Evolutionary conservation across 2,329 filamentous ascomycete species (phyloP), one percentile per base, ranked within the genome.

Genomic region (Exophiala aquamarina): DNA sequence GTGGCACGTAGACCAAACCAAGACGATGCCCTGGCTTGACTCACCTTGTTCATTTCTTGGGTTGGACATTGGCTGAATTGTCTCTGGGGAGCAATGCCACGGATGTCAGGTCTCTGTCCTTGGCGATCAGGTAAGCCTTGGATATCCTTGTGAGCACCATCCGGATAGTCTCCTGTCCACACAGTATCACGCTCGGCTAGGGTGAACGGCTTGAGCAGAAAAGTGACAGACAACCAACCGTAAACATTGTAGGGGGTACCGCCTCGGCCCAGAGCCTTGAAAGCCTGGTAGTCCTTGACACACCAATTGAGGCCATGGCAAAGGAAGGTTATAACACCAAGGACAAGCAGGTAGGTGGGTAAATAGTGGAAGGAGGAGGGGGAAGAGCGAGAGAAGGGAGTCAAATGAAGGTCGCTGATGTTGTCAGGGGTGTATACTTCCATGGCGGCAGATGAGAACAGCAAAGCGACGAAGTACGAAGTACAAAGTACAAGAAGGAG

Each of bases 31-130:
- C n/a, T n/a, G 33, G n/a, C 17, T 26, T 15, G 34, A 39, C 52
- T 44, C 26, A 55, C 52, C 43, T 28, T 15, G 18, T 52, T 83
- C 62, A 81, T 78, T 11, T 67, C 61, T 4, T 63, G 48, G 4
- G 73, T 74, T 9, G 81, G 79, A 32, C 75, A 75, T 62, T 94
- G 87, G 63, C 85, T 79, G 14, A 84, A 74, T 67, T 94, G 89
- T 2, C 89, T 79, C 61, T 95, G 89, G 0, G 89, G 89, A 1
- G 88, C 89, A 48, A 94, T 88, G 39, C 89, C 89, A 32, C 75
- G 79, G 8, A 91, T 84, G 2, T 68, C 63, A 1, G 89, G 89
- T 1, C 87, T 78, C 1, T 76, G 72, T 1, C 84, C 85, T 3
- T 67, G 62, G 0, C 89, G 82, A 47, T 74, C 74, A 1, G 85